These are phyloP conservation scores for Leccinellum rugosiceps DNA, from an alignment of 768 basidiomycete species.

Conservation along the genomic window DNA sequence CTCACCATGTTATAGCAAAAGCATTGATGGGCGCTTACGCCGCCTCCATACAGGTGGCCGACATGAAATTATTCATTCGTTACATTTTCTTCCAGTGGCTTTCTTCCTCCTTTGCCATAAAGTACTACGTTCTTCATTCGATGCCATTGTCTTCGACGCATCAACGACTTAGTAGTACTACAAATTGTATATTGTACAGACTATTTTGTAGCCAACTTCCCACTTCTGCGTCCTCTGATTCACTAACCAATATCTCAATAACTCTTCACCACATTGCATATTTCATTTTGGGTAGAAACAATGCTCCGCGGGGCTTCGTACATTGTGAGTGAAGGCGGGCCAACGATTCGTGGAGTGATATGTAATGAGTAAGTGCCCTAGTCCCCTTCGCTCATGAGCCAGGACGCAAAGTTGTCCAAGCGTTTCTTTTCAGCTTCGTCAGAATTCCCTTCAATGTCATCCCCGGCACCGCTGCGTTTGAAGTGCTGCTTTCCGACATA, in stretches of 20 bases:
- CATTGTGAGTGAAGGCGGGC: neutral
- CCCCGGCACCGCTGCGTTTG: constrained; percentile 66
- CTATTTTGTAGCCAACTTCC: neutral
- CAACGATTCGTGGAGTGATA: neutral
- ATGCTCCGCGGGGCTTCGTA: neutral
- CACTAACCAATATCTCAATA: too few relatives aligned
- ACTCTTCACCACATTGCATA: neutral
- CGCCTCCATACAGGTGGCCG: too few relatives aligned
- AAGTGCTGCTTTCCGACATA: constrained; percentile 82
- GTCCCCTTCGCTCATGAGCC: constrained; percentile 82
- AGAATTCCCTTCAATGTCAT: constrained; percentile 59
- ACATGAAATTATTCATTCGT: too few relatives aligned
- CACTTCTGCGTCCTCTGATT: too few relatives aligned
- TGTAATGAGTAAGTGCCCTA: constrained; percentile 22
- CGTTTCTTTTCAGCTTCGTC: constrained; percentile 80
- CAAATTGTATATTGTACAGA: neutral
- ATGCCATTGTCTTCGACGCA: neutral
- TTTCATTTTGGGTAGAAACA: neutral
- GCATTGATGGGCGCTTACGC: neutral
- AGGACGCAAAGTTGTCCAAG: constrained; percentile 82
- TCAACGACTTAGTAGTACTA: neutral
- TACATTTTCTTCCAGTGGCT: too few relatives aligned
- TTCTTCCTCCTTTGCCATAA: too few relatives aligned
- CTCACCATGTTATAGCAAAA: neutral
- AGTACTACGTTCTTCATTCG: too few relatives aligned